phyloP scores from a whole-genome alignment of 371 early-diverging fungal species.

The Mucor ambiguus region DNA sequence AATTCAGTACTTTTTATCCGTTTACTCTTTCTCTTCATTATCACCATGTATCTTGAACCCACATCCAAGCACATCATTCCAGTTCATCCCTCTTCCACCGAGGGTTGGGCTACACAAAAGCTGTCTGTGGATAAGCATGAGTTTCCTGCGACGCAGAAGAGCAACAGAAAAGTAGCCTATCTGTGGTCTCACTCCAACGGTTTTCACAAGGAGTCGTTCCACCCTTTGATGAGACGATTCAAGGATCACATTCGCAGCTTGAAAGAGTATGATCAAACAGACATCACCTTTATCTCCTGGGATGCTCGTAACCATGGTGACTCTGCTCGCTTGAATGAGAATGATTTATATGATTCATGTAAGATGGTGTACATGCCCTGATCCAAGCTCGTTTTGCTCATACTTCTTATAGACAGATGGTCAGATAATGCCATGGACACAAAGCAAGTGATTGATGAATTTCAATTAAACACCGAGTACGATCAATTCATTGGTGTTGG shows the following conservation, averaged over 20 bases:
- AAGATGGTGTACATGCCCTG: constrained; percentile 3
- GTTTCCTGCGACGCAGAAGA: constrained; percentile 17
- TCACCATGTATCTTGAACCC: constrained; percentile 15
- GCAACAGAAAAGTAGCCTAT: constrained; percentile 25
- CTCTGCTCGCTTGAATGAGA: constrained; percentile 44
- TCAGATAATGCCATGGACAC: constrained; percentile 48
- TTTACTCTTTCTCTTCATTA: not conserved
- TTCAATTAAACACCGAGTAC: constrained; percentile 25
- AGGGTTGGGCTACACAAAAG: constrained; percentile 28
- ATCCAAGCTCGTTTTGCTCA: not conserved
- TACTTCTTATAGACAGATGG: constrained; percentile 33
- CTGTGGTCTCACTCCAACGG: constrained; percentile 49
- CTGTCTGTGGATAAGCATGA: constrained; percentile 37
- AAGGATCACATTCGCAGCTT: constrained; percentile 17
- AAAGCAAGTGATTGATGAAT: constrained; percentile 34
- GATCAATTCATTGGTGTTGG: constrained; percentile 43
- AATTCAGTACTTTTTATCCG: not conserved
- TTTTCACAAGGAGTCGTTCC: constrained; percentile 42
- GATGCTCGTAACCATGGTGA: constrained; percentile 54
- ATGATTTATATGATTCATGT: constrained; percentile 28
- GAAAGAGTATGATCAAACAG: constrained; percentile 27
- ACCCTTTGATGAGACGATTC: constrained; percentile 39
- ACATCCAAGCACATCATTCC: constrained; percentile 23
- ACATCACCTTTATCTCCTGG: constrained; percentile 37
- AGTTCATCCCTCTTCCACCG: constrained; percentile 21